These are phyloP conservation scores for Nematodospora anomalae DNA, from an alignment of 1,139 yeast species.

Conservation along the genomic window DNA sequence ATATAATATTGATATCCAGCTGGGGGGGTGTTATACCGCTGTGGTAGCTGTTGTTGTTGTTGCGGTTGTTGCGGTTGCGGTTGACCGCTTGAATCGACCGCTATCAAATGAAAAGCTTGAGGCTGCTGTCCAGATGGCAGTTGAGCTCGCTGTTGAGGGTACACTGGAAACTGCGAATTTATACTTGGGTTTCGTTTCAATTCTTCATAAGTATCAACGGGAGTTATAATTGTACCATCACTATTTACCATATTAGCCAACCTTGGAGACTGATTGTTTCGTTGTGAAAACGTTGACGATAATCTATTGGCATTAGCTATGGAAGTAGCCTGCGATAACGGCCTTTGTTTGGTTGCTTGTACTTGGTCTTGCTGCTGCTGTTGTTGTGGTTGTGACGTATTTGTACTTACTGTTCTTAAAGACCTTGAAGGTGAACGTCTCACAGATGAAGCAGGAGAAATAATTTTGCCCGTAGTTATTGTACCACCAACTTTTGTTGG, in stretches of 20 bases:
- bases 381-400: constrained; percentile 7
- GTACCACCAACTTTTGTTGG: constrained; percentile 3
- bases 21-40: constrained; percentile 14
- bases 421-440: constrained; percentile 23
- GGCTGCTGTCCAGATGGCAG: constrained; percentile 10
- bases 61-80: constrained; percentile 12
- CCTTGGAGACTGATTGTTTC: constrained; percentile 34
- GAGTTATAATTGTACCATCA: constrained; percentile 49
- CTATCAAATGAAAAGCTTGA: constrained; percentile 17
- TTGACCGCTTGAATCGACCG: constrained; percentile 14
- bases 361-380: constrained; percentile 1
- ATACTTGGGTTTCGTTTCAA: constrained; percentile 9
- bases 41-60: constrained; percentile 12
- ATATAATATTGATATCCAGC: constrained; percentile 23
- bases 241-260: constrained; percentile 47
- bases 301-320: constrained; percentile 28
- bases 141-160: constrained; percentile 12
- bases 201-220: constrained; percentile 34
- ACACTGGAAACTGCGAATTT: constrained; percentile 2
- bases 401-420: constrained; percentile 25
- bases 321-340: constrained; percentile 29
- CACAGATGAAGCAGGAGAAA: constrained; percentile 12
- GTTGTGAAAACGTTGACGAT: constrained; percentile 40
- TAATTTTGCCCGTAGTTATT: constrained; percentile 4
- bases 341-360: constrained; percentile 15